A percentile compares a stretch with the other conserved stretches of the same genome.
These are phyloP conservation scores for Musa troglodytarum DNA, from an alignment of 176 grass and related monocot species.

Conservation along the genomic window DNA sequence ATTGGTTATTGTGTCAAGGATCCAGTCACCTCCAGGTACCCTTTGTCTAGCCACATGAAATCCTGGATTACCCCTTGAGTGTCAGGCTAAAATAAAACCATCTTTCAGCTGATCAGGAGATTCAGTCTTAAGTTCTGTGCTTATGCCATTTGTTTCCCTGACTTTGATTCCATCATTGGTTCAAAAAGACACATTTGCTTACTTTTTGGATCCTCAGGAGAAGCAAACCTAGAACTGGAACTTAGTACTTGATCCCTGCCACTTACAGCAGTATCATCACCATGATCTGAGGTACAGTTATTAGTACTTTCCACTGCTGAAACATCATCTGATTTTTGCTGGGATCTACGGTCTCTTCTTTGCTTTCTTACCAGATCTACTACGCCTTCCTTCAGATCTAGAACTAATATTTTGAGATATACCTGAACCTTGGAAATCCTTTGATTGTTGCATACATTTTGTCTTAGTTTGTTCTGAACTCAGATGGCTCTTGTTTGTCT, in stretches of 20 bases:
- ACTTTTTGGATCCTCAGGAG: constrained; percentile 69
- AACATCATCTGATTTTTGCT: constrained; percentile 61
- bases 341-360: constrained; percentile 78
- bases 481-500: constrained; percentile 62
- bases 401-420: constrained; percentile 37
- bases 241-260: constrained; percentile 72
- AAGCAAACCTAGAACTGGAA: constrained; percentile 95
- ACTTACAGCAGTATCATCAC: constrained; percentile 63
- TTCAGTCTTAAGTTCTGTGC: constrained; percentile 29
- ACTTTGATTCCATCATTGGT: constrained; percentile 68
- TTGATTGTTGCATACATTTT: constrained; percentile 37
- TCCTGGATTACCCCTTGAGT: constrained; percentile 55
- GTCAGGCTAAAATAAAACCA: constrained; percentile 76
- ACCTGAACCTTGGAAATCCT: constrained; percentile 43
- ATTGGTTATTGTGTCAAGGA: constrained; percentile 73
- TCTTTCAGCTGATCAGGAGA: constrained; percentile 57
- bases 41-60: constrained; percentile 67
- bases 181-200: constrained; percentile 62
- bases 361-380: constrained; percentile 82
- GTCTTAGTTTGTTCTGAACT: constrained; percentile 59
- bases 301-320: constrained; percentile 55
- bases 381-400: constrained; percentile 57
- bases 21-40: constrained; percentile 61
- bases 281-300: constrained; percentile 40
- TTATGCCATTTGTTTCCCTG: constrained; percentile 27